Conservation (phyloP, 2,329 filamentous ascomycete species). For the Stemphylium beticola region DNA sequence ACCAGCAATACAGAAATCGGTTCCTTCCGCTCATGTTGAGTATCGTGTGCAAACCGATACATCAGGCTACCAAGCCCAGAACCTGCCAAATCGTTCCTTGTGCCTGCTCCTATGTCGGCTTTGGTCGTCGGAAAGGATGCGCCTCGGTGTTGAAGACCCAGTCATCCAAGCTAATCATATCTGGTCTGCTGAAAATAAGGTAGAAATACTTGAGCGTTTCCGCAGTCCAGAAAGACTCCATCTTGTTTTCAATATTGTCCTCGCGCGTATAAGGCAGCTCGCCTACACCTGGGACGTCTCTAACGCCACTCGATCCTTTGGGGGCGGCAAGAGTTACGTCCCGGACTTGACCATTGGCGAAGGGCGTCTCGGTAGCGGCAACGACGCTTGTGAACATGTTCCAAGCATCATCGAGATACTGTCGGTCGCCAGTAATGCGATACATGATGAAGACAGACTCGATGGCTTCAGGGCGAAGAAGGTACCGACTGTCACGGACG, state of each 20-base stretch:
- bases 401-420: conserved; percentile 54
- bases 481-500: conserved; percentile 52
- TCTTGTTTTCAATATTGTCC: conserved; percentile 41
- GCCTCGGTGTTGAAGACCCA: conserved; percentile 60
- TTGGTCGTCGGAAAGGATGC: conserved; percentile 53
- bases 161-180: conserved; percentile 55
- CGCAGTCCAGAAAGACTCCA: conserved; percentile 57
- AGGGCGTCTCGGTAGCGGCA: conserved; percentile 47
- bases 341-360: conserved; percentile 53
- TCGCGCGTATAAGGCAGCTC: conserved; percentile 8
- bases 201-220: conserved; percentile 61
- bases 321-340: conserved; percentile 47
- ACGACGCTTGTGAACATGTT: conserved; percentile 55
- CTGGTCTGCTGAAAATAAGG: conserved; percentile 53
- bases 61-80: not conserved
- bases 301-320: not conserved
- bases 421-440: conserved; percentile 61
- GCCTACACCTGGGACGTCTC: conserved; percentile 2
- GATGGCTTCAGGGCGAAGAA: conserved; percentile 63
- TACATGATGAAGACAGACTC: conserved; percentile 67
- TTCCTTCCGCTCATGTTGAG: no score
- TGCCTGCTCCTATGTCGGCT: not conserved
- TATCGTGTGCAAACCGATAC: no score
- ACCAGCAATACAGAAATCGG: no score
- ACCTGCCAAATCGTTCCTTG: not conserved